Conservation (phyloP, 371 early-diverging fungal genomes). For the Mortierella sp. region DNA sequence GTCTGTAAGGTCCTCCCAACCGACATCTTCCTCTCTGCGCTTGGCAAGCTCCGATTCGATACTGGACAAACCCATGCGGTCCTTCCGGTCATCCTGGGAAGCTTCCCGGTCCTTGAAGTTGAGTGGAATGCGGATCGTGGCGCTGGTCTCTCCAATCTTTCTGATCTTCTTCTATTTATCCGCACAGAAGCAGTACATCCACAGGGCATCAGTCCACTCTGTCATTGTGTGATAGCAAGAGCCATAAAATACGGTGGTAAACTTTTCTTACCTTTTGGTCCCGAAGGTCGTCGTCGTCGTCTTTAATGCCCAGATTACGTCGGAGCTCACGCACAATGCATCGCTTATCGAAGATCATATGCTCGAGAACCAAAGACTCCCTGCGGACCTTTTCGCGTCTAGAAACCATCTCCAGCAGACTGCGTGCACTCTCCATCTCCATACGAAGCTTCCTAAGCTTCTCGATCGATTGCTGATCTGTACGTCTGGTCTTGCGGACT, state of each 20-base stretch:
- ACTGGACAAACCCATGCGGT: slow-evolving; percentile 39
- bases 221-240: no score
- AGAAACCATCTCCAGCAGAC: slow-evolving; percentile 83
- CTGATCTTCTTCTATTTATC: slow-evolving; percentile 38
- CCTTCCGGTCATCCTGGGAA: slow-evolving; percentile 42
- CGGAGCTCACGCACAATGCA: slow-evolving; percentile 66
- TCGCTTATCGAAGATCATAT: slow-evolving; percentile 68
- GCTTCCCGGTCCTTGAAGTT: slow-evolving; percentile 53
- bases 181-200: not conserved
- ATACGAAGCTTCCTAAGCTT: slow-evolving; percentile 83
- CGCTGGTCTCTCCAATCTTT: slow-evolving; percentile 54
- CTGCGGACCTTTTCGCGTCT: slow-evolving; percentile 81
- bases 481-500: slow-evolving; percentile 89
- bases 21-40: slow-evolving; percentile 63
- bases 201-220: no score
- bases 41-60: slow-evolving; percentile 66
- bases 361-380: slow-evolving; percentile 77
- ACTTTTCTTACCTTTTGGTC: slow-evolving; percentile 31
- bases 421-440: slow-evolving; percentile 82
- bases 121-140: slow-evolving; percentile 69
- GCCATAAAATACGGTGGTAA: no score
- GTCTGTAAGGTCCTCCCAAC: slow-evolving; percentile 68
- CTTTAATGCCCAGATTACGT: slow-evolving; percentile 63
- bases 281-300: slow-evolving; percentile 61
- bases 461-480: slow-evolving; percentile 87